Base-by-base conservation (phyloP, 83 land plant species). In the Isoetes engelmannii region DNA sequence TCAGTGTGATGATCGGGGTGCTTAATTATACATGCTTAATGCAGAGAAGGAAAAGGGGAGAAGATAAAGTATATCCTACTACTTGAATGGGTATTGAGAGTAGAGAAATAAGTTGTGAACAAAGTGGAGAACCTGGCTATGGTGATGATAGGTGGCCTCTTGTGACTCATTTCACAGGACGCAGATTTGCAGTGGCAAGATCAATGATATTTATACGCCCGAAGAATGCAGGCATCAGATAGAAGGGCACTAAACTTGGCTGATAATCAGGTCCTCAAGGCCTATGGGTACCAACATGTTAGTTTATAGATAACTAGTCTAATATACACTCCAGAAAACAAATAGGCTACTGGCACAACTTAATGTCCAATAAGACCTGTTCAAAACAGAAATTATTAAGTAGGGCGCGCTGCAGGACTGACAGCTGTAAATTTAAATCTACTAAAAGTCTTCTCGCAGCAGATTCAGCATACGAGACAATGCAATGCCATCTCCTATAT, bases 111-210 rank as follows among this genome's bases (percentile, higher is more conserved):
- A 60, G 45, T 21, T 69, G 77, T 48, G 77, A 15, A 2, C 8
- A 70, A 18, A 8, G 44, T 45, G 72, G 18, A 47, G 47, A 41
- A 63, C 18, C 48, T 28, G 0, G 42, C 61, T 9, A 54, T 51
- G 44, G 70, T 43, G 48, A 12, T 8, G 44, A 56, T 48, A 47
- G 48, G n/a, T 43, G 69, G 47, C 79, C 79, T 5, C 72, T 76
- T 47, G 76, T 71, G 5, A 72, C 77, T 17, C 79, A 76, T 48
- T 76, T 76, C 80, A 82, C 95, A 4, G 97, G 97, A 47, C 89
- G 97, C 95, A 92, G 69, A 87, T 89, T 1, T 92, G 97, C 65
- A 82, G 82, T 56, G 97, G 95, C 47, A 58, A 81, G 43, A 81
- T 79, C 78, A 92, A 86, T 69, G 50, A 69, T 77, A 80, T 74